A percentile compares a stretch with the other conserved stretches of the same genome.
Conservation (phyloP, 148 eudicot genomes). For the Heliosperma pusillum region DNA sequence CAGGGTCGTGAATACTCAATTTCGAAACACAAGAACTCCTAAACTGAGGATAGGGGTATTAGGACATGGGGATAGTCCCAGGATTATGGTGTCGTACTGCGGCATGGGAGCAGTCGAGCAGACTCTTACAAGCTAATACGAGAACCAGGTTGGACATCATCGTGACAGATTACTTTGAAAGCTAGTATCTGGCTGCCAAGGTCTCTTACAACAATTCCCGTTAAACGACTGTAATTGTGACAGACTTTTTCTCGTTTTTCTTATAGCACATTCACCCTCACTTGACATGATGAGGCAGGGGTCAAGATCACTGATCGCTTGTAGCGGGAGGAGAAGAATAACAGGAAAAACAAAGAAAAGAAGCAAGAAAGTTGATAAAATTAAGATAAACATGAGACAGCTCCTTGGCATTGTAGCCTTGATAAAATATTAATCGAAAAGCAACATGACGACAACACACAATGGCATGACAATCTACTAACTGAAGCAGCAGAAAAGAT, state of each 20-base stretch:
- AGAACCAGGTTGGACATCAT: no score
- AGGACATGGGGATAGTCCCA: not conserved
- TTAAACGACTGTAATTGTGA: no score
- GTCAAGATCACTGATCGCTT: not conserved
- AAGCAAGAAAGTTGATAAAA: not conserved
- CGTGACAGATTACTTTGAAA: no score
- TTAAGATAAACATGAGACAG: not conserved
- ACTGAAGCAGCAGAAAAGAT: not conserved
- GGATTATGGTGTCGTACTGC: no score
- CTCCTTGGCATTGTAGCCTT: not conserved
- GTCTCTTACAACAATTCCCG: no score
- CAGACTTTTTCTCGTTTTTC: no score
- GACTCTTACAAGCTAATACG: no score
- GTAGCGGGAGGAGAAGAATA: not conserved
- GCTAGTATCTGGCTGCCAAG: no score
- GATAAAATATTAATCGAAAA: not conserved
- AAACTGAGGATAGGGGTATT: not conserved
- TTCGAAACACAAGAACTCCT: not conserved
- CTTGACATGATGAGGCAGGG: no score
- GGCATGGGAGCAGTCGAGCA: no score
- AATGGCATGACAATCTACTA: not conserved
- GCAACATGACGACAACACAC: not conserved
- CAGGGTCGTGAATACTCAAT: not conserved
- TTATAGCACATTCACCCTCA: no score
- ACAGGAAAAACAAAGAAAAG: not conserved